phyloP scores from a whole-genome alignment of 2,329 filamentous ascomycete genomes.

The Aspergillus sp. region DNA sequence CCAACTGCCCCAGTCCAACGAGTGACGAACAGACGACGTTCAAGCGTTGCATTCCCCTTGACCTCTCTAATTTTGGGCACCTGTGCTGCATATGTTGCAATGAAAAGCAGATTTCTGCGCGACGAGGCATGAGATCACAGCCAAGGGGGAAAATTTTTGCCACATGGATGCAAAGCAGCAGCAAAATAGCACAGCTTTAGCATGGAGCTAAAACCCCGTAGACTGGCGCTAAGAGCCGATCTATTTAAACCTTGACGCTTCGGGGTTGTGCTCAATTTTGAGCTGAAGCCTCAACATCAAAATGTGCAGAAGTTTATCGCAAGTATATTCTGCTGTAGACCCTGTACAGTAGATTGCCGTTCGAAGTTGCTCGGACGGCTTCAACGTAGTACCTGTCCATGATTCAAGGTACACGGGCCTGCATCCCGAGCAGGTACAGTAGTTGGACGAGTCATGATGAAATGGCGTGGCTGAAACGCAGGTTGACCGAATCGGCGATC shows the following conservation, averaged over 20 bases:
- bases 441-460: neutral
- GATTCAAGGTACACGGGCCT: neutral
- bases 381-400: neutral
- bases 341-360: neutral
- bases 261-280: neutral
- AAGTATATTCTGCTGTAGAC: neutral
- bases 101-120: neutral
- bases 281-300: constrained; percentile 6
- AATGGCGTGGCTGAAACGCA: neutral
- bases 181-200: neutral
- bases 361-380: neutral
- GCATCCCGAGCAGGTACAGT: neutral
- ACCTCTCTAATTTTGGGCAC: neutral
- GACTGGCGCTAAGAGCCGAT: constrained; percentile 16
- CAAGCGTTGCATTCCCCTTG: neutral
- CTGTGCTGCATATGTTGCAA: neutral
- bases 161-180: neutral
- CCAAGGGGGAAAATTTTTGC: neutral
- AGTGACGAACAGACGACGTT: too few species aligned
- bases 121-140: neutral
- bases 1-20: neutral
- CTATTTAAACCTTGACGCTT: constrained; percentile 17
- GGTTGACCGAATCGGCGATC: constrained; percentile 1
- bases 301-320: neutral
- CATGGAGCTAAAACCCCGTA: neutral